Conservation (phyloP, 2,329 filamentous ascomycete genomes). For the Sporothrix pallida region DNA sequence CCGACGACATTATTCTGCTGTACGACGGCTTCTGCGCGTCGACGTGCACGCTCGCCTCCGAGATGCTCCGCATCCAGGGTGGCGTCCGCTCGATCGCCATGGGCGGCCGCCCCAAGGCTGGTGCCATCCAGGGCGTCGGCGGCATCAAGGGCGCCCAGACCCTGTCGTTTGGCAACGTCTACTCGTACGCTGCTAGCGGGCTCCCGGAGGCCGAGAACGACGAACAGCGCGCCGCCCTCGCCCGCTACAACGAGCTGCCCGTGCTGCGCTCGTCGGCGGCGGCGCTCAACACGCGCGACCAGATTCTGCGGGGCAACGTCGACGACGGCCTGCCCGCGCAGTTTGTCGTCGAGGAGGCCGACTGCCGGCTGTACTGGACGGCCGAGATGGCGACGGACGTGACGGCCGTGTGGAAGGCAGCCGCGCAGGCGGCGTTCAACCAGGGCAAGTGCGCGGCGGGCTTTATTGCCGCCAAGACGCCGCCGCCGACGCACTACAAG, state of each 20-base stretch:
- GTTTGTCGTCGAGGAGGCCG: conserved; percentile 55
- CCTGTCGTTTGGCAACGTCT: conserved; percentile 33
- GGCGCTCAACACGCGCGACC: conserved; percentile 50
- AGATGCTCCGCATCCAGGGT: conserved; percentile 43
- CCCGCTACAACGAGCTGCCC: conserved; percentile 32
- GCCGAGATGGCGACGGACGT: conserved; percentile 55
- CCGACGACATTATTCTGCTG: conserved; percentile 65
- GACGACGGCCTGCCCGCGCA: conserved; percentile 53
- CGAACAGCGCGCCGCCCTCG: conserved; percentile 31
- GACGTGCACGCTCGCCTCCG: conserved; percentile 44
- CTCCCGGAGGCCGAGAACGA: conserved; percentile 31
- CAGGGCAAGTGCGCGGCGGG: conserved; percentile 35
- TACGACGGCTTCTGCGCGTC: conserved; percentile 48
- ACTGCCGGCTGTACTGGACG: conserved; percentile 61
- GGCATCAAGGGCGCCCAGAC: conserved; percentile 63
- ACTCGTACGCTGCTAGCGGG: conserved; percentile 36
- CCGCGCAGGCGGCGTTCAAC: conserved; percentile 48
- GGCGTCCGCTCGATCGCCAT: conserved; percentile 64
- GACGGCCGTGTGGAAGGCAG: conserved; percentile 54
- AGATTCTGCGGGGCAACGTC: conserved; percentile 46
- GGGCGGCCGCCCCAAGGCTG: conserved; percentile 63
- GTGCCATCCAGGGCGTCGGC: conserved; percentile 67
- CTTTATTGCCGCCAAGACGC: conserved; percentile 18
- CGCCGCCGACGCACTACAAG: background rate
- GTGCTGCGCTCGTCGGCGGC: conserved; percentile 33